A percentile compares a stretch with the other conserved stretches of the same genome.
These are phyloP conservation scores for Trichoderma orchidacearum DNA, from an alignment of 495 filamentous ascomycete species.

Conservation along the genomic window DNA sequence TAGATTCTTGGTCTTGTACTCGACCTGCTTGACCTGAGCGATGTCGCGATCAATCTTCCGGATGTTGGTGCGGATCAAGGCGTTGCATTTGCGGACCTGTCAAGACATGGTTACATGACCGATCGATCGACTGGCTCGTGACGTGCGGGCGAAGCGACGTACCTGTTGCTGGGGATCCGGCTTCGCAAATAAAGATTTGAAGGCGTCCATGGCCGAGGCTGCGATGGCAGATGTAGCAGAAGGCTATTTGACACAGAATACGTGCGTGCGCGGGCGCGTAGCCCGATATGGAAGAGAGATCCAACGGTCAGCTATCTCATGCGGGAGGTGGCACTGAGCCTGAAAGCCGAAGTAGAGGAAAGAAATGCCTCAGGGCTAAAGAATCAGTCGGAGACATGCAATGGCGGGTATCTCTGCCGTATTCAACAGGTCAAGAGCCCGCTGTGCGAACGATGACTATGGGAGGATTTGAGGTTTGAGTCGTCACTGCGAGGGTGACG, in stretches of 20 bases:
- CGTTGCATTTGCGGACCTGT: slow-evolving; percentile 92
- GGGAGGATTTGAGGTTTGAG: neutral
- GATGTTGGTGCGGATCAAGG: slow-evolving; percentile 77
- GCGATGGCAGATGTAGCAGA: neutral
- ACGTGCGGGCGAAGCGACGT: slow-evolving; percentile 4
- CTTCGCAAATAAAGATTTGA: slow-evolving; percentile 79
- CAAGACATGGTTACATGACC: neutral
- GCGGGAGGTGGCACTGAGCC: neutral
- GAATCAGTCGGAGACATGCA: no score
- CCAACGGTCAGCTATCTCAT: neutral
- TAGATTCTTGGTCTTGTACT: slow-evolving; percentile 71
- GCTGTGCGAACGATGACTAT: neutral
- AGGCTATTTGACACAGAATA: neutral
- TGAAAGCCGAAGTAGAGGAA: neutral
- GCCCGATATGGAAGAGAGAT: neutral
- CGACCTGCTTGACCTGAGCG: slow-evolving; percentile 52
- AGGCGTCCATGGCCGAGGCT: slow-evolving; percentile 56
- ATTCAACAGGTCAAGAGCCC: neutral
- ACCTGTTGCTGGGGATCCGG: slow-evolving; percentile 90
- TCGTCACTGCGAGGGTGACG: neutral
- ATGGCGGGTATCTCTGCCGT: no score
- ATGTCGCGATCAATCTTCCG: slow-evolving; percentile 95
- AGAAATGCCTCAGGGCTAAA: no score
- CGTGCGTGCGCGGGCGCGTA: neutral
- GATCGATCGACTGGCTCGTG: neutral